phyloP scores from a whole-genome alignment of 805 yeast genomes.

The Dipodascus geniculatus region DNA sequence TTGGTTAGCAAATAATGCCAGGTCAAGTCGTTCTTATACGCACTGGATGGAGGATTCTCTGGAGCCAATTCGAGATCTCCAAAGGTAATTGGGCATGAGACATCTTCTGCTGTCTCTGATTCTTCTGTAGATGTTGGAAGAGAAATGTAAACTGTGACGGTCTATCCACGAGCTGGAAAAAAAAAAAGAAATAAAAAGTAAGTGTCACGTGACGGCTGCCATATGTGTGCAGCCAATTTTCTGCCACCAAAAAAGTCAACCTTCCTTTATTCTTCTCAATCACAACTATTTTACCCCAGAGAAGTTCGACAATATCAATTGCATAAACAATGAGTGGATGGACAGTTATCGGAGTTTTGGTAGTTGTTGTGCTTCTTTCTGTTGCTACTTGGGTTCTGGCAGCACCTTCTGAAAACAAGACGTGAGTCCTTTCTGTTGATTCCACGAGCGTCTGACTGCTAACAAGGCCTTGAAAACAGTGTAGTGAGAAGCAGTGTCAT shows the following conservation, averaged over 20 bases:
- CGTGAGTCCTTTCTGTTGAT: slow-evolving; percentile 38
- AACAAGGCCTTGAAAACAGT: no score
- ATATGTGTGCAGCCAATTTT: not conserved
- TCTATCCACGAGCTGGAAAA: not conserved
- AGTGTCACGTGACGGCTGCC: not conserved
- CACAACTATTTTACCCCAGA: no score
- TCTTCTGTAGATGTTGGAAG: no score
- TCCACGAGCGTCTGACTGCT: no score
- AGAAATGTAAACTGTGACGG: not conserved
- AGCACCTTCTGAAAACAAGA: slow-evolving; percentile 61
- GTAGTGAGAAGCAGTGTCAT: slow-evolving; percentile 62
- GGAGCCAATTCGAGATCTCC: slow-evolving; percentile 46
- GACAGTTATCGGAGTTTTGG: slow-evolving; percentile 55
- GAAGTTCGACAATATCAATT: slow-evolving; percentile 6
- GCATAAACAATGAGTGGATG: slow-evolving; percentile 33
- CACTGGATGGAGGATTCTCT: slow-evolving; percentile 41
- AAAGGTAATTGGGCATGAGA: slow-evolving; percentile 26
- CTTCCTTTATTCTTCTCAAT: no score
- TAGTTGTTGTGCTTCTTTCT: slow-evolving; percentile 46
- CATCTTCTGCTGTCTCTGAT: no score
- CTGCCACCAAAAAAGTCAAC: not conserved
- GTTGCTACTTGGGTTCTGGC: slow-evolving; percentile 75
- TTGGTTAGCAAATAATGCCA: not conserved
- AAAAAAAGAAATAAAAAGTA: not conserved
- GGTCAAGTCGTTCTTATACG: slow-evolving; percentile 6